Conservation (phyloP, 768 basidiomycete species). For the Galerina marginata region DNA sequence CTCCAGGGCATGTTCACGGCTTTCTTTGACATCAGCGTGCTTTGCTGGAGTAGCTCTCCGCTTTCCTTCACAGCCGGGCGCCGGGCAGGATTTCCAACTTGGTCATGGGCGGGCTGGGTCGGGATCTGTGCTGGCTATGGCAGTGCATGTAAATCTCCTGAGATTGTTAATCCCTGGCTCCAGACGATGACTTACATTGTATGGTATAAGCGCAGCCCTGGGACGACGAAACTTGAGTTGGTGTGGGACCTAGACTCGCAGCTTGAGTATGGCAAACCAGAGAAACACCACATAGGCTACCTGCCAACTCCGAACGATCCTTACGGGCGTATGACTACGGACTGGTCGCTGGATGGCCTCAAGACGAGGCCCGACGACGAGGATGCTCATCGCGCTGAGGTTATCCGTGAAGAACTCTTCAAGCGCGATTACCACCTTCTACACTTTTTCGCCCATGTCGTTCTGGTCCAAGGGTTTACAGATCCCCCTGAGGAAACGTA, state of each 20-base stretch:
- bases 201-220: slow-evolving; percentile 4
- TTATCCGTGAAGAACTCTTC: neutral
- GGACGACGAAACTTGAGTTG: neutral
- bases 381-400: neutral
- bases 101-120: slow-evolving; percentile 11
- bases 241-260: slow-evolving; percentile 1
- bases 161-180: neutral
- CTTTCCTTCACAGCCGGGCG: neutral
- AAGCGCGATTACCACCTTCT: neutral
- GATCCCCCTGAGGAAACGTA: neutral
- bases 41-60: neutral
- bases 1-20: neutral
- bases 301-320: neutral
- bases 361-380: neutral
- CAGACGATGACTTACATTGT: neutral
- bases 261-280: neutral
- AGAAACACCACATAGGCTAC: neutral
- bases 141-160: neutral
- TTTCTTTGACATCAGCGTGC: slow-evolving; percentile 1
- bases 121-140: neutral
- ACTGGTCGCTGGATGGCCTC: neutral
- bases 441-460: neutral
- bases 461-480: neutral
- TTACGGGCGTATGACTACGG: neutral
- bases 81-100: slow-evolving; percentile 4